Conservation (phyloP, 2,329 filamentous ascomycete species). For the Diplodia corticola region DNA sequence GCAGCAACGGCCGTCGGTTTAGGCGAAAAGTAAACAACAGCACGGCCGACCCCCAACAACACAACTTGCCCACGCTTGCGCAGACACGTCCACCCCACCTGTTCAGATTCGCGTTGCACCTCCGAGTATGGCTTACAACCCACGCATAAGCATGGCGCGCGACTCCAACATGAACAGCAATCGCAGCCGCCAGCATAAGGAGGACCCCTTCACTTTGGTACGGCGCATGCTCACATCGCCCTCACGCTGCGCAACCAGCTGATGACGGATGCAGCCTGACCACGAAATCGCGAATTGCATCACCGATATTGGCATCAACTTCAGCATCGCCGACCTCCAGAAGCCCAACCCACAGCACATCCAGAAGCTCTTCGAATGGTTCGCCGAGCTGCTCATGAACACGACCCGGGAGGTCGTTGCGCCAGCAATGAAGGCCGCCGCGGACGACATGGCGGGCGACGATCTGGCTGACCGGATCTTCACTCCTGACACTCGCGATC, state of each 20-base stretch:
- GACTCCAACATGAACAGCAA: conserved; percentile 42
- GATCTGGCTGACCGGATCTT: conserved; percentile 71
- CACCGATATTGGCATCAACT: conserved; percentile 91
- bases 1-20: not conserved
- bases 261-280: conserved; percentile 53
- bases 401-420: conserved; percentile 90
- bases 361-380: conserved; percentile 97
- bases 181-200: conserved; percentile 44
- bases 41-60: not conserved
- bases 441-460: conserved; percentile 82
- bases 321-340: conserved; percentile 80
- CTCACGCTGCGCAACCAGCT: not conserved
- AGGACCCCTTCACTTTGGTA: conserved; percentile 54
- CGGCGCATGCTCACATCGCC: conserved; percentile 22
- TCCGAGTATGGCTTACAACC: conserved; percentile 49
- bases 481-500: conserved; percentile 82
- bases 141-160: conserved; percentile 53
- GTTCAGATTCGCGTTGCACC: conserved; percentile 18
- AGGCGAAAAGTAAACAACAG: conserved; percentile 19
- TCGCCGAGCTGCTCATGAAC: conserved; percentile 91
- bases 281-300: conserved; percentile 94
- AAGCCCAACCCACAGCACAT: conserved; percentile 94
- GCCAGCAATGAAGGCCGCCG: conserved; percentile 89
- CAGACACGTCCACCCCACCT: conserved; percentile 5
- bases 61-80: conserved; percentile 11